Evolutionary conservation across 352 stramenopile genomes (phyloP), one percentile per base, ranked within the genome.

Genomic region (Globisporangium nodosum): DNA sequence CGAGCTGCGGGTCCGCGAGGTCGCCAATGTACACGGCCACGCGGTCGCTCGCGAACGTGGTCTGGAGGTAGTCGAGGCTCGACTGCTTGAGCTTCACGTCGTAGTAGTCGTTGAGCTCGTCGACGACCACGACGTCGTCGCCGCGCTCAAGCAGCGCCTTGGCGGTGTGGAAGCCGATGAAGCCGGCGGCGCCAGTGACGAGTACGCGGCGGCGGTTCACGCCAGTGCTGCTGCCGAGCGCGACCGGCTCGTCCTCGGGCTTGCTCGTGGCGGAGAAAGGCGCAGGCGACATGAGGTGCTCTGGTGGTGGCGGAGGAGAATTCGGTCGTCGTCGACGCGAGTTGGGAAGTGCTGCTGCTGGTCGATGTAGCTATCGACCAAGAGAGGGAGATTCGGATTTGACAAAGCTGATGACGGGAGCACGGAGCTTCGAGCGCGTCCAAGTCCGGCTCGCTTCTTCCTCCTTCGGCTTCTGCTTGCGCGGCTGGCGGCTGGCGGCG

Each of bases 31-130:
- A 90, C 35, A 98, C 75, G 0, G 56, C 62, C 31, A 97, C 85
- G 54, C 81, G 76, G 33, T 80, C 71, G 9, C 58, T 54, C 24
- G 69, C 65, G 67, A 77, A 93, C 15, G 54, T 76, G 21, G 70
- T 62, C 4, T 74, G 66, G 15, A 98, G 85, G 49, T 84, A 77
- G 56, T 87, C 72, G 5, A 99, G 74, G 74, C 99, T 99, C 54
- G 69, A 78, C 62, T 98, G 82, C 81, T 99, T 99, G 63, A 98
- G 91, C 53, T 72, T 65, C n/a, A 98, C 88, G 69, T 99, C 95
- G 72, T 99, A 99, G 74, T 99, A 99, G 68, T 99, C 94, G 69
- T 99, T 99, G 54, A 99, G 78, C 78, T 99, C 96, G 67, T 99
- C 97, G 24, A 99, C 79, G 51, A 98, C 88, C 1, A 99, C 87